Evolutionary conservation across 225 moss, liverwort and hornwort species (phyloP).

Genomic region (Pleurozium schreberi): DNA sequence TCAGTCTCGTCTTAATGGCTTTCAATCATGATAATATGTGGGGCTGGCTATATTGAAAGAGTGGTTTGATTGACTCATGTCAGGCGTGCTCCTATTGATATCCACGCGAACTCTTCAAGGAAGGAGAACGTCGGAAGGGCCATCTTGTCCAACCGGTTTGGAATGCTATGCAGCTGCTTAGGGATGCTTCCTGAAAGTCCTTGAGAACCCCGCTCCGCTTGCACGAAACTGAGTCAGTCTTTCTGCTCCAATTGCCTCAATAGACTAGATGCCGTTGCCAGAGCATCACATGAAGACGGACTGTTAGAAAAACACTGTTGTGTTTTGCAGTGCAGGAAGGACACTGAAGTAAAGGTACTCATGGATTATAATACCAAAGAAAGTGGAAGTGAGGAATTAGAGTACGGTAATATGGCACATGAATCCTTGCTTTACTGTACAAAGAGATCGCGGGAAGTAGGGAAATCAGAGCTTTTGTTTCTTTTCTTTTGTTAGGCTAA

Average conservation of each 20-base stretch:
- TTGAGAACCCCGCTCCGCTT: background rate
- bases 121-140: conserved; percentile 2
- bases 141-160: conserved; percentile 14
- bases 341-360: background rate
- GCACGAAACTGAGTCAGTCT: background rate
- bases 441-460: conserved; percentile 13
- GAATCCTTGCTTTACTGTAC: background rate
- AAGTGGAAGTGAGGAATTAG: background rate
- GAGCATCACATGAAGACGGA: background rate
- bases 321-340: background rate
- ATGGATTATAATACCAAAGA: background rate
- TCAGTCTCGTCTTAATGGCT: background rate
- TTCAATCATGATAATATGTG: background rate
- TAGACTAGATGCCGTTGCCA: background rate
- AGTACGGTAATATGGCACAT: background rate
- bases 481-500: background rate
- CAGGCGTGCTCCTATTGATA: background rate
- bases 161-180: conserved; percentile 21
- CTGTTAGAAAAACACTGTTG: background rate
- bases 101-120: background rate
- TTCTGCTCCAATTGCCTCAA: background rate
- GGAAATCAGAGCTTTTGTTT: background rate
- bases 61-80: background rate
- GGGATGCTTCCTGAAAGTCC: conserved; percentile 24
- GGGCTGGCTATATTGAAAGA: background rate